A percentile compares a stretch with the other conserved stretches of the same genome.
phyloP scores from a whole-genome alignment of 371 early-diverging fungal species.

The Circinella minor region DNA sequence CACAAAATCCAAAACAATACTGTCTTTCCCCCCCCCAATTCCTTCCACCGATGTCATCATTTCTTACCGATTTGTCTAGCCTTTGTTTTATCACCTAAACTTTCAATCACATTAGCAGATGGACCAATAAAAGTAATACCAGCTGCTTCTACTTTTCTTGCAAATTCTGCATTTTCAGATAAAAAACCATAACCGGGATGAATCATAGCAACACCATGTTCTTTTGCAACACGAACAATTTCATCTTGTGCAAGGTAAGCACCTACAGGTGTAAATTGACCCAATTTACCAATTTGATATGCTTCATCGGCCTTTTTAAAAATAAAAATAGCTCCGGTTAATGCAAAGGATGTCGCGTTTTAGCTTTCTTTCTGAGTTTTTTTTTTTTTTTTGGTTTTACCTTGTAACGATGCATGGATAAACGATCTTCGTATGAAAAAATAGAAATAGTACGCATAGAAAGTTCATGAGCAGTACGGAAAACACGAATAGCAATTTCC shows the following conservation, averaged over 20 bases:
- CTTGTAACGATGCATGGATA: constrained; percentile 93
- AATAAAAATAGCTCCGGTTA: not conserved
- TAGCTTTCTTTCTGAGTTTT: not conserved
- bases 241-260: constrained; percentile 95
- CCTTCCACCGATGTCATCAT: not conserved
- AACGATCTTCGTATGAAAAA: constrained; percentile 89
- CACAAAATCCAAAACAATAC: no score
- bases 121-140: constrained; percentile 96
- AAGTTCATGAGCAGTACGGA: constrained; percentile 91
- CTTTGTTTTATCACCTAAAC: constrained; percentile 93
- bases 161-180: constrained; percentile 90
- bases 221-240: constrained; percentile 85
- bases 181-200: constrained; percentile 94
- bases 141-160: constrained; percentile 84
- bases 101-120: constrained; percentile 82
- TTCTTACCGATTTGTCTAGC: constrained; percentile 80
- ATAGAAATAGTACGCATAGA: constrained; percentile 90
- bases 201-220: constrained; percentile 80
- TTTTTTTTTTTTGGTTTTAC: constrained; percentile 33
- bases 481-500: constrained; percentile 94
- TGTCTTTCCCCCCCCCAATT: no score
- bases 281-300: constrained; percentile 87
- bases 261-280: constrained; percentile 85
- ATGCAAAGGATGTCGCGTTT: not conserved
- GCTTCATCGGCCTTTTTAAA: constrained; percentile 83